Conservation (phyloP, 768 basidiomycete genomes). For the Mycena pura region DNA sequence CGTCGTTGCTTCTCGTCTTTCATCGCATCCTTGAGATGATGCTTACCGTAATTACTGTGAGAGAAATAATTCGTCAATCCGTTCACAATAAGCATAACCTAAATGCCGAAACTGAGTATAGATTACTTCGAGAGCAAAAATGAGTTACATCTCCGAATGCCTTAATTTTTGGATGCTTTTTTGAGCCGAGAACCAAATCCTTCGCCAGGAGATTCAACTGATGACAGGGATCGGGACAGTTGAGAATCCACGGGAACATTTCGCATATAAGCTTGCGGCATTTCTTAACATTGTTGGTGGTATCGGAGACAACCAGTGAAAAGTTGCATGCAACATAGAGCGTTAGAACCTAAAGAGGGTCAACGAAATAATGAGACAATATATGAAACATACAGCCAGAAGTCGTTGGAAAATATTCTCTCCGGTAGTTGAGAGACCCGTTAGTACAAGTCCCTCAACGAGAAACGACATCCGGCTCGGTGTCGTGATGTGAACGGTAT, state of each 20-base stretch:
- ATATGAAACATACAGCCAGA: not conserved
- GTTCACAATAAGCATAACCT: conserved; percentile 7
- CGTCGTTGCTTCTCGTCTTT: not conserved
- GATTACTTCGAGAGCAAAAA: not conserved
- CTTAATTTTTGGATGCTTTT: conserved; percentile 6
- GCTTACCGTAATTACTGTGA: conserved; percentile 17
- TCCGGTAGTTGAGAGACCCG: not conserved
- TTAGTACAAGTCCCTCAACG: not conserved
- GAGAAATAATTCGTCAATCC: conserved; percentile 5
- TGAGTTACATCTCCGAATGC: not conserved
- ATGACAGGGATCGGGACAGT: conserved; percentile 25
- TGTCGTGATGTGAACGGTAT: conserved; percentile 13
- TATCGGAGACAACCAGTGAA: conserved; percentile 23
- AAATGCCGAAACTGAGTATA: not conserved
- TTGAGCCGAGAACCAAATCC: conserved; percentile 18
- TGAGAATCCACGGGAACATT: conserved; percentile 26
- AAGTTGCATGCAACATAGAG: not conserved
- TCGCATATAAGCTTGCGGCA: conserved; percentile 15
- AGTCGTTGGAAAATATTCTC: not conserved
- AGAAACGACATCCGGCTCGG: conserved; percentile 6
- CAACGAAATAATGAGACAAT: not conserved
- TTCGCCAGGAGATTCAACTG: conserved; percentile 24
- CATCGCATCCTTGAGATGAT: conserved; percentile 6
- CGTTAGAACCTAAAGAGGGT: not conserved
- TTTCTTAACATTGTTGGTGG: conserved; percentile 24